These are phyloP conservation scores for Venturia carpophila DNA, from an alignment of 2,329 filamentous ascomycete species.

Conservation along the genomic window DNA sequence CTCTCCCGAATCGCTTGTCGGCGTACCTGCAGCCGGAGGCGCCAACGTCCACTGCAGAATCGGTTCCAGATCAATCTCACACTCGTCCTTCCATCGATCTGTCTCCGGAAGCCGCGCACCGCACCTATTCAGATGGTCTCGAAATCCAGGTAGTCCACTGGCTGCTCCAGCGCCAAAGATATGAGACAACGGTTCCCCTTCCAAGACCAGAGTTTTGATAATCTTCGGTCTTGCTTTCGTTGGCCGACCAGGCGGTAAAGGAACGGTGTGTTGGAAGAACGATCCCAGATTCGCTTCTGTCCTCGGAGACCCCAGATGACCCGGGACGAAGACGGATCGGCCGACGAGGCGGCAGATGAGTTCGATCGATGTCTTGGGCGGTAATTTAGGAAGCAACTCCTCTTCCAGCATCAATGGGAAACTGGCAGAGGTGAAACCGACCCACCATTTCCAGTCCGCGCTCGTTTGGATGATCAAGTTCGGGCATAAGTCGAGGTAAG, in stretches of 20 bases:
- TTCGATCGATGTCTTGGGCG: not conserved
- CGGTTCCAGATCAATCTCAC: not conserved
- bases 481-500: not conserved
- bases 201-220: not conserved
- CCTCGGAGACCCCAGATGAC: not conserved
- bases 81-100: not conserved
- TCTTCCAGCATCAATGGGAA: conserved; percentile 3
- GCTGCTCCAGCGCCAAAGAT: not conserved
- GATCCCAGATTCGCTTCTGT: not conserved
- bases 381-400: not conserved
- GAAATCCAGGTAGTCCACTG: not conserved
- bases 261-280: not conserved
- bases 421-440: not conserved
- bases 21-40: not conserved
- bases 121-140: conserved; percentile 5
- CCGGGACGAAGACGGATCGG: not conserved
- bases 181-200: not conserved
- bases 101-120: not conserved
- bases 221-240: not conserved
- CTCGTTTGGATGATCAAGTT: conserved; percentile 5
- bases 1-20: not conserved
- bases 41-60: conserved; percentile 3
- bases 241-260: not conserved
- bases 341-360: not conserved
- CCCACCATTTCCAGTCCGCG: conserved; percentile 10